phyloP scores from a whole-genome alignment of 148 eudicot genomes.

The Diospyros kaki region DNA sequence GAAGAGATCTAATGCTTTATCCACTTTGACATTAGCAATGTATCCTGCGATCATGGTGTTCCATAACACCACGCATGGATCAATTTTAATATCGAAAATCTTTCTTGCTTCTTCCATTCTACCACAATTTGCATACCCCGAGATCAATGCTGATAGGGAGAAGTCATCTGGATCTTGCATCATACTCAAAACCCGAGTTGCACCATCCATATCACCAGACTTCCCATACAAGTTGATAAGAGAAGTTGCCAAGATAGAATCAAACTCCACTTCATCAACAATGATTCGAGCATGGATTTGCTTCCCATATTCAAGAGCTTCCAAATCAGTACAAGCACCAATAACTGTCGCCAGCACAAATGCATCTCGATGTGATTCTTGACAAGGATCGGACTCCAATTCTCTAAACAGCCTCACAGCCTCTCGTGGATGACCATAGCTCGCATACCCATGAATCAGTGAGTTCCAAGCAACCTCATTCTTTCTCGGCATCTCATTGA shows the following conservation, averaged over 20 bases:
- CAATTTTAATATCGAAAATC: slow-evolving; percentile 30
- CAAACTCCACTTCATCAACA: slow-evolving; percentile 48
- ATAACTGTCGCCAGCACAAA: slow-evolving; percentile 63
- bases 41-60: slow-evolving; percentile 83
- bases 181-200: slow-evolving; percentile 32
- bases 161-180: slow-evolving; percentile 56
- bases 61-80: slow-evolving; percentile 63
- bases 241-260: slow-evolving; percentile 70
- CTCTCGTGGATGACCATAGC: slow-evolving; percentile 45
- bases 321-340: slow-evolving; percentile 71
- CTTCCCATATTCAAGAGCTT: slow-evolving; percentile 57
- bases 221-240: slow-evolving; percentile 83
- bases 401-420: slow-evolving; percentile 65
- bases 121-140: slow-evolving; percentile 61
- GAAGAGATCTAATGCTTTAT: slow-evolving; percentile 48
- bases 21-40: slow-evolving; percentile 36
- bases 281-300: slow-evolving; percentile 69
- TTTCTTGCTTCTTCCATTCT: slow-evolving; percentile 66
- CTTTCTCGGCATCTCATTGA: slow-evolving; percentile 72
- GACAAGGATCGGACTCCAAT: slow-evolving; percentile 30
- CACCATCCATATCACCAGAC: slow-evolving; percentile 61
- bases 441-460: slow-evolving; percentile 76
- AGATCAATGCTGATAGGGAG: slow-evolving; percentile 82
- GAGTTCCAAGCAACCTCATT: slow-evolving; percentile 74
- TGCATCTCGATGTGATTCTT: slow-evolving; percentile 38